Evolutionary conservation across 2,329 filamentous ascomycete species (phyloP), one percentile per base, ranked within the genome.

Genomic region (Thelonectria blattea): DNA sequence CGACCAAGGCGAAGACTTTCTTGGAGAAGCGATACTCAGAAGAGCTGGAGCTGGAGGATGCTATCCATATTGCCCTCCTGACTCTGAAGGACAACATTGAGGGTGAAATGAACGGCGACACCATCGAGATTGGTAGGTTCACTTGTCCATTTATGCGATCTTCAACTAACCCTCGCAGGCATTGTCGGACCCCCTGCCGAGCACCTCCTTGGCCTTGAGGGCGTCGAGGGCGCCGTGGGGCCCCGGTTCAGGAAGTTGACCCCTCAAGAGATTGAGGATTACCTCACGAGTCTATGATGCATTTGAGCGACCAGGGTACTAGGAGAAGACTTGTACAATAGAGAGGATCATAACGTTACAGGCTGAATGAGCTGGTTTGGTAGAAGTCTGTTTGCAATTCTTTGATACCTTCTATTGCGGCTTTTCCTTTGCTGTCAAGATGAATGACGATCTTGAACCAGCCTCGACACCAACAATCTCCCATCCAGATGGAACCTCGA

Each of bases 31-130:
- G 95, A 79, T 99, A 98, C 81, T 97, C 93, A 5, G 95, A 99
- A 76, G 93, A 93, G 42, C 81, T 99, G 74, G 95, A 99, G 84
- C 83, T 99, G 65, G 95, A 99, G 80, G 95, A 99, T 79, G 95
- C 95, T 10, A 95, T 99, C 69, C 95, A 99, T 79, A 99, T 99
- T 81, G 95, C 95, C 62, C 85, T 99, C 56, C 83, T 99, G 76
- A 99, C 95, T 24, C 82, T 99, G 75, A 99, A 99, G 85, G 95
- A 99, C 85, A 97, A 95, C 59, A 99, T 99, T 74, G 94, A 98
- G 81, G 95, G 95, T 59, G 95, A 98, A 82, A 98, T 98, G 94
- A 98, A 94, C 70, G 94, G 94, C 64, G 93, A 98, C 77, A 97
- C 94, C 32, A 96, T 99, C 66, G 95, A 99, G 81, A 97, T 99